phyloP scores from a whole-genome alignment of 805 yeast species.

The Candida piceae region DNA sequence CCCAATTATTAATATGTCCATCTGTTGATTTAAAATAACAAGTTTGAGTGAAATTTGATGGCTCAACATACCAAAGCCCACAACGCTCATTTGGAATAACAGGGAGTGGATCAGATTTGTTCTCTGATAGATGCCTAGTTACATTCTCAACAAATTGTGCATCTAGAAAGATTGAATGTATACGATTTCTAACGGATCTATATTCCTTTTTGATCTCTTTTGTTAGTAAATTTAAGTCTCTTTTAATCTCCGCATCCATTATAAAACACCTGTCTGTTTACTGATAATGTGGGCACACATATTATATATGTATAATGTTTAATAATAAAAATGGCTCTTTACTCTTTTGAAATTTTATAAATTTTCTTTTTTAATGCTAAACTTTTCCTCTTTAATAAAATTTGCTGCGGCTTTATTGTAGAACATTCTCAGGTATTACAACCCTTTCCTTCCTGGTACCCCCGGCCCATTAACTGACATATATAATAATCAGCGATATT shows the following conservation, averaged over 20 bases:
- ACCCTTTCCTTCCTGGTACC: no score
- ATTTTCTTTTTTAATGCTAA: no score
- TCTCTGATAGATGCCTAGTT: constrained; percentile 25
- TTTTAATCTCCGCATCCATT: constrained; percentile 14
- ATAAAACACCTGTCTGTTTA: not conserved
- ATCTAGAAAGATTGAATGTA: constrained; percentile 70
- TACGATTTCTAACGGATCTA: constrained; percentile 50
- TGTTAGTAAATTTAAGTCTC: constrained; percentile 16
- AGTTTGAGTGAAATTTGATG: constrained; percentile 35
- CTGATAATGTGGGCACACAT: not conserved
- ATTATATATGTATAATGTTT: no score
- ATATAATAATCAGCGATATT: no score
- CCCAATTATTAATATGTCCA: constrained; percentile 83
- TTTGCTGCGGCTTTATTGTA: no score
- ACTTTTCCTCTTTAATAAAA: no score
- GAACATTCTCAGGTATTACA: no score
- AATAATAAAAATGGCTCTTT: no score
- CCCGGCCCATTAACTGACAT: no score
- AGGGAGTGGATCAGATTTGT: constrained; percentile 27
- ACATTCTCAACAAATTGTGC: constrained; percentile 41
- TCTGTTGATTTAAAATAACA: constrained; percentile 88
- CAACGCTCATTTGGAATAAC: constrained; percentile 76
- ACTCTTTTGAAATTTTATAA: no score
- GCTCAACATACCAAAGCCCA: constrained; percentile 78
- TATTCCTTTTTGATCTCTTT: constrained; percentile 46